phyloP scores from a whole-genome alignment of 352 stramenopile genomes.

The Globisporangium orthogonon region DNA sequence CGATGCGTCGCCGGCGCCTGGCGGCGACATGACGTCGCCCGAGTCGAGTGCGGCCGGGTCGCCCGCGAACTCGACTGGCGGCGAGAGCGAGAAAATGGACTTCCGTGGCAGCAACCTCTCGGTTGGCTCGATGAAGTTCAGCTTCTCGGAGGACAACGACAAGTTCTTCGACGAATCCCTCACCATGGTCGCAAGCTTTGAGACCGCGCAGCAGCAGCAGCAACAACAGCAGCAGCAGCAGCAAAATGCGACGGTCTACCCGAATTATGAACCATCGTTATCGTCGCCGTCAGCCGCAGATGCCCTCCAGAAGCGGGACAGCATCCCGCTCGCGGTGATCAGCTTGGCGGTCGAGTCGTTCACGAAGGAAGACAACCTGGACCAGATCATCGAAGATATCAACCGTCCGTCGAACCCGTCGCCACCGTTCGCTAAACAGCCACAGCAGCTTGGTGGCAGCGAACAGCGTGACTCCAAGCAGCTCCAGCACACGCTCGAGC shows the following conservation, averaged over 20 bases:
- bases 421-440: constrained; percentile 41
- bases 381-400: constrained; percentile 76
- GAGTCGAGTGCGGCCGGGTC: constrained; percentile 10
- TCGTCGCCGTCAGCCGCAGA: background rate
- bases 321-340: constrained; percentile 61
- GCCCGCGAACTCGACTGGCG: constrained; percentile 19
- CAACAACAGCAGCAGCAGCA: constrained; percentile 18
- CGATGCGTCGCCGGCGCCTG: constrained; percentile 15
- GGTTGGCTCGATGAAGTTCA: constrained; percentile 66
- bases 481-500: constrained; percentile 19
- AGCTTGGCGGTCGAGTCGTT: constrained; percentile 67
- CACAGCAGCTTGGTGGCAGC: constrained; percentile 12
- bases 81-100: constrained; percentile 24
- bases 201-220: constrained; percentile 8
- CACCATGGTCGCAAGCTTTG: constrained; percentile 25
- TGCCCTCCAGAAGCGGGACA: constrained; percentile 42
- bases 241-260: constrained; percentile 9
- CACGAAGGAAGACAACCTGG: constrained; percentile 62
- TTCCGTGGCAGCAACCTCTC: constrained; percentile 59
- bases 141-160: constrained; percentile 59
- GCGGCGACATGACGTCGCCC: constrained; percentile 12
- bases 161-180: constrained; percentile 60
- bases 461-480: constrained; percentile 19
- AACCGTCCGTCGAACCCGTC: constrained; percentile 29
- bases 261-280: constrained; percentile 9